phyloP scores from a whole-genome alignment of 345 rosid species.

The Salix brachista region DNA sequence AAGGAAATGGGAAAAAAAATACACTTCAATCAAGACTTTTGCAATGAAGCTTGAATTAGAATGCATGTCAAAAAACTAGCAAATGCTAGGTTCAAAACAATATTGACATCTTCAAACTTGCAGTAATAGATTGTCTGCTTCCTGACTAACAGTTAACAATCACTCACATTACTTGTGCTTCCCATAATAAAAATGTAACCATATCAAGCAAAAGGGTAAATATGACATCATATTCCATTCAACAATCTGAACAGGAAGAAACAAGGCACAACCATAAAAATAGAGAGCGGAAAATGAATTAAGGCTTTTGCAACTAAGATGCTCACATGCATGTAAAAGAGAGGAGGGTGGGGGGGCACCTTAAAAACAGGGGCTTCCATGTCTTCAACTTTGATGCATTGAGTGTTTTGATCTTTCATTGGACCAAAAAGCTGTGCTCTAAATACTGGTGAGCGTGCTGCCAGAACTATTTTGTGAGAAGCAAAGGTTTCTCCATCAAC shows the following conservation, averaged over 20 bases:
- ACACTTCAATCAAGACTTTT: neutral
- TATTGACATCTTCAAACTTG: neutral
- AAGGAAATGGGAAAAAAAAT: neutral
- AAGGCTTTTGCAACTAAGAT: neutral
- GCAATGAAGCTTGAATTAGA: neutral
- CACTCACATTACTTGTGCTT: neutral
- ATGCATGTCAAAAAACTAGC: neutral
- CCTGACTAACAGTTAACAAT: neutral
- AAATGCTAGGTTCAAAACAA: neutral
- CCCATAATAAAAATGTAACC: neutral
- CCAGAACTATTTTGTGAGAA: slow-evolving; percentile 34
- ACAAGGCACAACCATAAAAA: neutral
- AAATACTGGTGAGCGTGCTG: slow-evolving; percentile 31
- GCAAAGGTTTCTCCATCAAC: slow-evolving; percentile 27
- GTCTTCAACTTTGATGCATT: slow-evolving; percentile 28
- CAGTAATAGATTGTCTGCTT: neutral
- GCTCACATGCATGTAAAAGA: neutral
- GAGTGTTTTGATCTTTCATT: slow-evolving; percentile 31
- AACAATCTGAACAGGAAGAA: neutral
- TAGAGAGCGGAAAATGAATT: neutral
- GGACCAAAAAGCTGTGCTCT: slow-evolving; percentile 36
- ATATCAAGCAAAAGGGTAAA: neutral
- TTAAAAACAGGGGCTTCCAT: slow-evolving; percentile 33
- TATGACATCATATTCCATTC: neutral
- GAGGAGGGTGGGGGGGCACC: slow-evolving; percentile 13